Base-by-base conservation (phyloP, 1,139 yeast genomes). In the Debaryomycetaceae sp. region DNA sequence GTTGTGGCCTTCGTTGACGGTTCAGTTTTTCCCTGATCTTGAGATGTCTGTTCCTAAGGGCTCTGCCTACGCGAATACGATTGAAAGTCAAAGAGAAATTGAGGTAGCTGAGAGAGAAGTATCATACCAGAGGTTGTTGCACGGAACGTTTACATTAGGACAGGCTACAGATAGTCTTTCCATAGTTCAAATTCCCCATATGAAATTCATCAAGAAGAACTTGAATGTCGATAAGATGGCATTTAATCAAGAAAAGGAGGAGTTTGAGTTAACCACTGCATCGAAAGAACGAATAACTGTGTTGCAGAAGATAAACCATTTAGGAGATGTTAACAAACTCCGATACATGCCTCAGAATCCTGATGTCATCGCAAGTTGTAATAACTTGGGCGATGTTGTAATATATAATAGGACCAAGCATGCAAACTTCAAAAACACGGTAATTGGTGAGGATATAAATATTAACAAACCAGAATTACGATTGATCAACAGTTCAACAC, bases 1-100 rank as follows among this genome's bases (percentile, higher is more conserved):
- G 13, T 48, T 74, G 28, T 78, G 83, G 83, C 83, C 83, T 1
- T 73, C 80, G 1, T 54, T 77, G 35, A 61, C 79, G 3, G 70
- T 75, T 2, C 79, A 74, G 47, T 78, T 78, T 64, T 71, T 78
- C 41, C 83, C 83, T 1, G 83, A 78, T 48, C 46, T 70, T n/a
- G 72, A 63, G 35, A 49, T 32, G 36, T 47, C 52, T 6, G 13
- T 42, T 15, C 37, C 41, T 11, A 41, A 26, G 29, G 29, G 11
- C 28, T 8, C 24, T 9, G 39, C 16, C 22, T 37, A 34, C 19
- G 16, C 26, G 11, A 24, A 22, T 38, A 17, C 9, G 40, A 22
- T 16, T 29, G 40, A 31, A 17, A 40, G 29, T 11, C 31, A 30
- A 18, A 34, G 15, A 28, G 13, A 15, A 13, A 30, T 17, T 8